Evolutionary conservation across 2,329 filamentous ascomycete species (phyloP), one percentile per base, ranked within the genome.

Genomic region (Phialophora macrospora): DNA sequence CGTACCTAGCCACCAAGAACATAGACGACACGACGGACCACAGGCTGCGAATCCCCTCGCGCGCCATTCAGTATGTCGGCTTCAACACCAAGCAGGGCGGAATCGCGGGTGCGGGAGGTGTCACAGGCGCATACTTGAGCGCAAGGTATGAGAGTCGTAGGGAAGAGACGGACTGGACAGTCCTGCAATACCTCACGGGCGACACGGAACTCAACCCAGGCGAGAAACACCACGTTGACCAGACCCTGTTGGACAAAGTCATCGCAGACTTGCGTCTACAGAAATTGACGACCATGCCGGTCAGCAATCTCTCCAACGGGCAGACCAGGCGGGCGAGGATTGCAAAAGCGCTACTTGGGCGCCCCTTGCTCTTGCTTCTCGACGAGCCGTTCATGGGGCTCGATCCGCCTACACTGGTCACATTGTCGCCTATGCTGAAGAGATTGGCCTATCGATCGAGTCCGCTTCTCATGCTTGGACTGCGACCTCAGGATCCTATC

Each of bases 381-480:
- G 95, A 99, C 78, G 94, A 97, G 73, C 94, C 95, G 0, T 97
- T 97, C 74, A 96, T 86, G 91, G 94, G 95, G 0, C 82, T 99
- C 17, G 95, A 98, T 77, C 95, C 94, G 14, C 89, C 88, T 5
- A 96, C 93, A 0, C 85, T 91, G 12, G 82, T 85, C 12, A 85
- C 85, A 1, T 80, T 98, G 71, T 94, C 90, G 48, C 83, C 84
- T 0, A 81, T 98, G 55, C 80, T 97, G 24, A 80, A 87, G 69
- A 82, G 83, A 0, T 79, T 97, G 63, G 90, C 92, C 0, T 82
- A 85, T 65, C 84, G 83, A 56, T 85, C 85, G 14, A 83, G 82
- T 6, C 93, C 93, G 0, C 84, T 92, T 34, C 80, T 98, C 26
- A 81, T 98, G 1, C 79, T 98, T 44, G 90, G 89, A 51, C 83